Evolutionary conservation across 495 filamentous ascomycete genomes (phyloP), one percentile per base, ranked within the genome.

Genomic region (Penicillium roqueforti): DNA sequence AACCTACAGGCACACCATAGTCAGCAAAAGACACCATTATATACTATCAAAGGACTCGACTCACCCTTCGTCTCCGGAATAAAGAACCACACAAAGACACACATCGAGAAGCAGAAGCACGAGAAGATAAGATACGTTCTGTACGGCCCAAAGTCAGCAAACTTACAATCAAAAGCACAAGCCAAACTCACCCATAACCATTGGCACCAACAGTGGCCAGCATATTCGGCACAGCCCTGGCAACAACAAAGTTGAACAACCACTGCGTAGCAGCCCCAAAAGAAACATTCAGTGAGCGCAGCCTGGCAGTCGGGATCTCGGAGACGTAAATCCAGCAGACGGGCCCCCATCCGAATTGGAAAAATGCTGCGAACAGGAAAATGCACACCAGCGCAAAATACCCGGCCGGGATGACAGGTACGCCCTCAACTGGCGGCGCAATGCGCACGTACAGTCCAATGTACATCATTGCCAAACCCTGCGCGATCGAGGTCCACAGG

Each of bases 281-380:
- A 1, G 86, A 76, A 4, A 89, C 85, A 60, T 88, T 88, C 53
- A 85, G 71, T 14, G 82, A 82, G 3, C 87, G 74, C 13, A 89
- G 74, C 3, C 87, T 73, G 1, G 85, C 82, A 13, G 83, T 82
- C 10, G 87, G 87, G 61, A 92, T 90, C 74, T 91, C 85, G 10
- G 77, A 79, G 34, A 87, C 82, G 57, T 86, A 86, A 50, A 87
- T 89, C 88, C 87, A 90, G 68, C 86, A 88, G 23, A 85, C 83
- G 0, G 87, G 87, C 0, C 87, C 87, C 86, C 87, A 90, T 37
- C 86, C 85, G 63, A 89, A 87, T 51, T 88, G 86, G 76, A 88
- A 88, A 75, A 86, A 86, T 3, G 80, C 82, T 11, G 86, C 87
- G 59, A 89, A 89, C 40, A 89, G 68, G 66, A 86, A 90, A 51